A percentile compares a stretch with the other conserved stretches of the same genome.
These are phyloP conservation scores for Tuctoria greenei DNA, from an alignment of 176 grass and related monocot genomes.

Conservation along the genomic window DNA sequence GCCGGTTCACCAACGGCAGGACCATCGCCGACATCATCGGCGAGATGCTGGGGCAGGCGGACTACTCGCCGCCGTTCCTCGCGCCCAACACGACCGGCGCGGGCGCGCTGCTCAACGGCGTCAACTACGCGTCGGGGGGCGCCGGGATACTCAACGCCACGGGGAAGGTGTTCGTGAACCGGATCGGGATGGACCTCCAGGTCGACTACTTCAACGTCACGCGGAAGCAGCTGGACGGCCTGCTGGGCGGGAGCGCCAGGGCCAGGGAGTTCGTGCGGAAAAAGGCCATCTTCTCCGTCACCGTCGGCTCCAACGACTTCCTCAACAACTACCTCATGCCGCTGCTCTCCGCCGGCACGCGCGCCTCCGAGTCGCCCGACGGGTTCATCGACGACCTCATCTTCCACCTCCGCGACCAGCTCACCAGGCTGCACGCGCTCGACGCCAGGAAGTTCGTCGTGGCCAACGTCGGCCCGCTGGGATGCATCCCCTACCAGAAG, in stretches of 20 bases:
- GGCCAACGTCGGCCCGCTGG: constrained; percentile 83
- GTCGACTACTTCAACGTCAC: constrained; percentile 93
- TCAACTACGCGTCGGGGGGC: constrained; percentile 93
- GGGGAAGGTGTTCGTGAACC: constrained; percentile 73
- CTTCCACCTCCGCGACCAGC: constrained; percentile 63
- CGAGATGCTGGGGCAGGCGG: constrained; percentile 69
- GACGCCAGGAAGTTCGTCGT: constrained; percentile 85
- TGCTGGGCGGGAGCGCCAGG: constrained; percentile 53
- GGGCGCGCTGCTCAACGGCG: constrained; percentile 63
- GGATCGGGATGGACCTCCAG: constrained; percentile 89
- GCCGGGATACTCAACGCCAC: constrained; percentile 82
- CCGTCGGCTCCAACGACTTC: constrained; percentile 89
- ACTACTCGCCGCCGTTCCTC: constrained; percentile 80
- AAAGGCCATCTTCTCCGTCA: constrained; percentile 85
- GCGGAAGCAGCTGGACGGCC: constrained; percentile 47
- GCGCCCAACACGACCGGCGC: constrained; percentile 67
- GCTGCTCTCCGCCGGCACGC: constrained; percentile 53
- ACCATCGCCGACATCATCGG: constrained; percentile 95
- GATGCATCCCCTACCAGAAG: constrained; percentile 98
- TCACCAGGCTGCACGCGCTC: constrained; percentile 72
- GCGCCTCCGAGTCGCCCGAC: constrained; percentile 63
- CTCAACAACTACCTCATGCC: constrained; percentile 98
- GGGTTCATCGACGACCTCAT: constrained; percentile 66
- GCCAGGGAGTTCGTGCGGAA: constrained; percentile 42
- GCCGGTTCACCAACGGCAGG: constrained; percentile 88